Conservation (phyloP, 345 rosid species). For the Dipteronia dyeriana region DNA sequence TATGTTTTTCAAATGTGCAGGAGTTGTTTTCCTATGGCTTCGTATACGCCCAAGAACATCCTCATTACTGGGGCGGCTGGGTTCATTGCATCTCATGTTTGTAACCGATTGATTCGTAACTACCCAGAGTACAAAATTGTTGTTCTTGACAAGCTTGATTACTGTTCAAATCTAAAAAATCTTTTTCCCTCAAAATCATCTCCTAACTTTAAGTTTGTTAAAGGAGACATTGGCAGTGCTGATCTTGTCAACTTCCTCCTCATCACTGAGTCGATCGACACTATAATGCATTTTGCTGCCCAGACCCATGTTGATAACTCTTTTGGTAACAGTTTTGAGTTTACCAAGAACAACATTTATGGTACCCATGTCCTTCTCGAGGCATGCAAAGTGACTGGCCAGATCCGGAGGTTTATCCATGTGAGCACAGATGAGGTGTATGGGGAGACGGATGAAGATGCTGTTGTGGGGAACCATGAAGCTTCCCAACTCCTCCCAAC, state of each 20-base stretch:
- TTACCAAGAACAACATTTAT: conserved; percentile 68
- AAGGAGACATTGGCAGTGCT: conserved; percentile 72
- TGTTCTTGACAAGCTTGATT: conserved; percentile 75
- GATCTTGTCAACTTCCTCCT: conserved; percentile 72
- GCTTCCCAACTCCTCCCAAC: conserved; percentile 76
- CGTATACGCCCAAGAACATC: conserved; percentile 59
- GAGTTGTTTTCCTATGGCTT: conserved; percentile 29
- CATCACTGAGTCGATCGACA: conserved; percentile 65
- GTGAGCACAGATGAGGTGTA: conserved; percentile 76
- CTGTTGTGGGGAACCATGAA: conserved; percentile 69
- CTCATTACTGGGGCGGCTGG: conserved; percentile 77
- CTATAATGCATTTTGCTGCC: conserved; percentile 77
- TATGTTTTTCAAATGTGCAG: conserved; percentile 8
- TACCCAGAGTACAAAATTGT: conserved; percentile 61
- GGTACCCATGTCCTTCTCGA: conserved; percentile 75
- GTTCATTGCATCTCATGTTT: conserved; percentile 72
- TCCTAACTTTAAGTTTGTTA: conserved; percentile 59
- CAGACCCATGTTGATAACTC: conserved; percentile 76
- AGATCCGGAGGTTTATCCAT: conserved; percentile 65
- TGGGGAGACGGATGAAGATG: conserved; percentile 76
- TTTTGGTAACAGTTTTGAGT: conserved; percentile 73
- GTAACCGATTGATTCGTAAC: conserved; percentile 61
- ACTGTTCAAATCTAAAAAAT: conserved; percentile 65
- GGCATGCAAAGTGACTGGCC: conserved; percentile 69
- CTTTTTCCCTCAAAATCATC: conserved; percentile 47